These are phyloP conservation scores for Globisporangium uncinulatum DNA, from an alignment of 352 stramenopile genomes.

Conservation along the genomic window DNA sequence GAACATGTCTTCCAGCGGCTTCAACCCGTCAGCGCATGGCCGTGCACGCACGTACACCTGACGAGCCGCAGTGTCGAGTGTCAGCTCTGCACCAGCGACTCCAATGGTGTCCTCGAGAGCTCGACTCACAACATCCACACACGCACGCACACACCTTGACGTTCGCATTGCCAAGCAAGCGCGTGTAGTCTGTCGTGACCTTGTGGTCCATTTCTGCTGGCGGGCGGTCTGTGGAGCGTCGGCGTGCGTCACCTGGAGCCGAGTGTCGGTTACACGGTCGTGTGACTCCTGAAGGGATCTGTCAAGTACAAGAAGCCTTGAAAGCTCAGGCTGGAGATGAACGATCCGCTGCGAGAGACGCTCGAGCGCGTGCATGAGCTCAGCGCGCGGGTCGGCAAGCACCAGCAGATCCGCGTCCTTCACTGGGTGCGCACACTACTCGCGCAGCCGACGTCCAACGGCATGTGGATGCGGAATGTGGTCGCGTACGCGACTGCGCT, in stretches of 20 bases:
- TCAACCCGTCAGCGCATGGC: constrained; percentile 66
- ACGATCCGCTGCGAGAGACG: constrained; percentile 25
- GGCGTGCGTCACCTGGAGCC: too few relatives aligned
- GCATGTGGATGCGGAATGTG: constrained; percentile 56
- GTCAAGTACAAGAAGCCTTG: too few relatives aligned
- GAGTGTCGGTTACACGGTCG: too few relatives aligned
- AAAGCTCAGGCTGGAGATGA: neutral
- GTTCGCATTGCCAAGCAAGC: constrained; percentile 66
- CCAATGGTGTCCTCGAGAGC: too few relatives aligned
- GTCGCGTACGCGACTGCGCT: constrained; percentile 34
- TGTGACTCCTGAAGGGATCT: too few relatives aligned
- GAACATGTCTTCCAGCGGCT: constrained; percentile 77
- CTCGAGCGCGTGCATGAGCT: constrained; percentile 40
- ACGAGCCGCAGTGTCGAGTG: too few relatives aligned
- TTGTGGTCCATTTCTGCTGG: constrained; percentile 65
- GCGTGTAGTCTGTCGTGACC: constrained; percentile 83
- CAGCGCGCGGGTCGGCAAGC: constrained; percentile 25
- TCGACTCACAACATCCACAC: too few relatives aligned
- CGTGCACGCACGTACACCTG: constrained; percentile 74
- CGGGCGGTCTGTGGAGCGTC: neutral
- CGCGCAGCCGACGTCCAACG: constrained; percentile 44
- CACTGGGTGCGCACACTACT: constrained; percentile 58
- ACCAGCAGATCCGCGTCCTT: constrained; percentile 53
- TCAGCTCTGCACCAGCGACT: too few relatives aligned
- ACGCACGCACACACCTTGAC: constrained; percentile 42